A percentile compares a stretch with the other conserved stretches of the same genome.
phyloP scores from a whole-genome alignment of 306 rosid species.

The Rosa multiflora region DNA sequence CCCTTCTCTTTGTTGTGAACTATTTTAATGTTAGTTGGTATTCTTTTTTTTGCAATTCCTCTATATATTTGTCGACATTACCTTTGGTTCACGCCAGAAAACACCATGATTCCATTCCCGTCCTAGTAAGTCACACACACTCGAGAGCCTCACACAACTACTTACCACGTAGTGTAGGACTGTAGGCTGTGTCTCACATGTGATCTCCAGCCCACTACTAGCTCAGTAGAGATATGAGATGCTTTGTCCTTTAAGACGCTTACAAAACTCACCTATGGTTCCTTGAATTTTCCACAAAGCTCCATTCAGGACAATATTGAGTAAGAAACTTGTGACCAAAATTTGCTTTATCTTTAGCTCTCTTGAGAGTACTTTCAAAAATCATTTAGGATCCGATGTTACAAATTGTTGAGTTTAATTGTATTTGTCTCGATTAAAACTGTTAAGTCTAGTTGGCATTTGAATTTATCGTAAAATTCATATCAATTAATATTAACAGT shows the following conservation, averaged over 20 bases:
- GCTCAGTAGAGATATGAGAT: background rate
- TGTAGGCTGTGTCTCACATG: slow-evolving; percentile 40
- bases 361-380: background rate
- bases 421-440: background rate
- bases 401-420: background rate
- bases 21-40: slow-evolving; percentile 25
- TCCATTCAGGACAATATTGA: background rate
- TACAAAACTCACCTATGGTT: slow-evolving; percentile 25
- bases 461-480: background rate
- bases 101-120: slow-evolving; percentile 54
- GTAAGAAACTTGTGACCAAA: slow-evolving; percentile 16
- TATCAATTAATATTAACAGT: background rate
- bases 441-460: background rate
- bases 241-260: slow-evolving; percentile 27
- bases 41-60: slow-evolving; percentile 30
- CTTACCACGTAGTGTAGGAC: slow-evolving; percentile 25
- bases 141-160: slow-evolving; percentile 35
- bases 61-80: slow-evolving; percentile 28
- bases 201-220: slow-evolving; percentile 38
- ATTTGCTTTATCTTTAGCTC: background rate
- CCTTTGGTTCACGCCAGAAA: slow-evolving; percentile 51
- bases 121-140: slow-evolving; percentile 45
- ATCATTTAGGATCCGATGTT: background rate
- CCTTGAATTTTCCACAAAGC: slow-evolving; percentile 31
- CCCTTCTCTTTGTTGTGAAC: slow-evolving; percentile 13